These are phyloP conservation scores for Bruguiera hainesii DNA, from an alignment of 441 rosid genomes.

Conservation along the genomic window DNA sequence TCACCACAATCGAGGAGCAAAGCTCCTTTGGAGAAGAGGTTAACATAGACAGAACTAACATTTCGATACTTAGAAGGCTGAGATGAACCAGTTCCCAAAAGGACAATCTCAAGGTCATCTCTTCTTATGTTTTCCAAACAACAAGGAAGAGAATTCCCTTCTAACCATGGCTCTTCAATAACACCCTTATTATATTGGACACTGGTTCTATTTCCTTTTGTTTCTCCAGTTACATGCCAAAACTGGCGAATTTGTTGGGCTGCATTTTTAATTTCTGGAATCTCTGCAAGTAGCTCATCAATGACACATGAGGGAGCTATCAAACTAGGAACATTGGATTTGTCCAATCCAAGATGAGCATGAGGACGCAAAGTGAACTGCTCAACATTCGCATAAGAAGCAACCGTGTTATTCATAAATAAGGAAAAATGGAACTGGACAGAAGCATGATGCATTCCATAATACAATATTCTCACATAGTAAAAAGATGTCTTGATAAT, in stretches of 20 bases:
- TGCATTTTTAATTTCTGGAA: slow-evolving; percentile 71
- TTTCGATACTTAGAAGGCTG: slow-evolving; percentile 95
- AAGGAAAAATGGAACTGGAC: background rate
- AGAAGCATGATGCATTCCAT: background rate
- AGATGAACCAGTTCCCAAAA: slow-evolving; percentile 94
- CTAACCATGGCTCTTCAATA: slow-evolving; percentile 81
- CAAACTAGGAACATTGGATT: slow-evolving; percentile 54
- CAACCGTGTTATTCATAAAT: background rate
- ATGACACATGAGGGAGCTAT: slow-evolving; percentile 43
- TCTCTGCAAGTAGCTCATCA: slow-evolving; percentile 58
- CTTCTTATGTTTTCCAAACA: slow-evolving; percentile 74
- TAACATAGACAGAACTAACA: slow-evolving; percentile 69
- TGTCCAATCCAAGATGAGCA: slow-evolving; percentile 73
- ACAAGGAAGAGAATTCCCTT: slow-evolving; percentile 48
- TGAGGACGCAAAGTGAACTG: slow-evolving; percentile 95
- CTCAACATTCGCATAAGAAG: slow-evolving; percentile 7
- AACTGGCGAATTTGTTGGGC: slow-evolving; percentile 48
- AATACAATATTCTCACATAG: background rate
- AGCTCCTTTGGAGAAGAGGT: slow-evolving; percentile 76
- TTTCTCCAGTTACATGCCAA: slow-evolving; percentile 41
- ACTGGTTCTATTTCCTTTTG: slow-evolving; percentile 16
- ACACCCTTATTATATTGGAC: slow-evolving; percentile 30
- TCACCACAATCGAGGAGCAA: slow-evolving; percentile 91
- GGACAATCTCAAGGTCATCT: slow-evolving; percentile 87
- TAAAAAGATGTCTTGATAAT: background rate